These are phyloP conservation scores for Sclerotiophoma versabilis DNA, from an alignment of 2,329 filamentous ascomycete genomes.

Conservation along the genomic window DNA sequence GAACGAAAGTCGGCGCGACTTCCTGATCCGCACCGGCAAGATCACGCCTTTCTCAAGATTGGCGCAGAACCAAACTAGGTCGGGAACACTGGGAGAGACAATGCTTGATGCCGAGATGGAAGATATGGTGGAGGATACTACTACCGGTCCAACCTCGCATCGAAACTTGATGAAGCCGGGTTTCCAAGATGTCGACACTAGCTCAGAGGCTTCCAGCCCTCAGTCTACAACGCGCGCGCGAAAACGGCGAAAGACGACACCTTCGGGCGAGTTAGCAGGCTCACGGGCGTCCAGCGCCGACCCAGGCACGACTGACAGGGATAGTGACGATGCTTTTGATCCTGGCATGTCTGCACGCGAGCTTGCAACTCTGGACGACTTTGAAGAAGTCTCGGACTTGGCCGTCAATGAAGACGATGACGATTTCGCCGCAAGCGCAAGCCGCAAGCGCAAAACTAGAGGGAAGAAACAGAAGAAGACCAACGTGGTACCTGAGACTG, in stretches of 20 bases:
- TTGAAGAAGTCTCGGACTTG: conserved; percentile 46
- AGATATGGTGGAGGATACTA: conserved; percentile 56
- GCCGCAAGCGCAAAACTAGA: conserved; percentile 48
- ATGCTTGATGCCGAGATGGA: conserved; percentile 85
- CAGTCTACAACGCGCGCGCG: conserved; percentile 38
- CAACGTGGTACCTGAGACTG: conserved; percentile 20
- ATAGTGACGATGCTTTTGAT: conserved; percentile 52
- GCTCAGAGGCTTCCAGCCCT: conserved; percentile 44
- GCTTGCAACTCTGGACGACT: conserved; percentile 49
- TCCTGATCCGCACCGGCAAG: conserved; percentile 92
- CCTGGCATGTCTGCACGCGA: conserved; percentile 51
- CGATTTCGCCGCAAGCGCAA: conserved; percentile 31
- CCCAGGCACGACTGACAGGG: conserved; percentile 34
- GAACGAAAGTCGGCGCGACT: conserved; percentile 85
- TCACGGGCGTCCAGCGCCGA: conserved; percentile 30
- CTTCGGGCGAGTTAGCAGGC: conserved; percentile 12
- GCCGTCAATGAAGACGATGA: conserved; percentile 49
- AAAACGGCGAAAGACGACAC: conserved; percentile 48
- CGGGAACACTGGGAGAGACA: conserved; percentile 76
- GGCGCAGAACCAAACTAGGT: conserved; percentile 67
- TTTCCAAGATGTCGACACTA: conserved; percentile 47
- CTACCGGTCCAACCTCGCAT: conserved; percentile 53
- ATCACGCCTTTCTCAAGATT: conserved; percentile 94
- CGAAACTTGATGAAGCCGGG: conserved; percentile 58
- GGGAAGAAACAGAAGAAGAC: conserved; percentile 36